These are phyloP conservation scores for Chionographis japonica DNA, from an alignment of 106 monocot genomes.

Conservation along the genomic window DNA sequence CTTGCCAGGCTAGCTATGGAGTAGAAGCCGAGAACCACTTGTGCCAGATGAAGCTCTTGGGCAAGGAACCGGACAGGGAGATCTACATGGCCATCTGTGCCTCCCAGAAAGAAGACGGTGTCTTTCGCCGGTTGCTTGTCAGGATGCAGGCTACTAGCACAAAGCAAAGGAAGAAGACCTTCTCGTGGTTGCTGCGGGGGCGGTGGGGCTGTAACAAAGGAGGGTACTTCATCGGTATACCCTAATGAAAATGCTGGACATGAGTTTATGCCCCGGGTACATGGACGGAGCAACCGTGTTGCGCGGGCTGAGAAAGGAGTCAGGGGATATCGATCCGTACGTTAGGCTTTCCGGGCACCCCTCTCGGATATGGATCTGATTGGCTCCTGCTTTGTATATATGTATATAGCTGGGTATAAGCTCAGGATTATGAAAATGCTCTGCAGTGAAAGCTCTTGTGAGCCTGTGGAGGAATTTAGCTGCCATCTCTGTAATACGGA, in stretches of 20 bases:
- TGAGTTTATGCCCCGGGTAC: constrained; percentile 68
- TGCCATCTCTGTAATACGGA: too few species aligned
- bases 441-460: constrained; percentile 12
- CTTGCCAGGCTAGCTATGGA: constrained; percentile 62
- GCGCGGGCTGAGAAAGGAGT: constrained; percentile 71
- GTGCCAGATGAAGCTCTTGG: constrained; percentile 78
- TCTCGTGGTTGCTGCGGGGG: constrained; percentile 77
- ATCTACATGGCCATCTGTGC: constrained; percentile 86
- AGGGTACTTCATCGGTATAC: constrained; percentile 82
- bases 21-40: constrained; percentile 72
- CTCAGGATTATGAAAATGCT: constrained; percentile 76
- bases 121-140: constrained; percentile 60
- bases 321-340: constrained; percentile 63
- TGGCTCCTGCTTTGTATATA: constrained; percentile 74
- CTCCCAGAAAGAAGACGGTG: constrained; percentile 71
- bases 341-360: constrained; percentile 65
- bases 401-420: constrained; percentile 60
- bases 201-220: constrained; percentile 91
- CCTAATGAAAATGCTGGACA: constrained; percentile 58
- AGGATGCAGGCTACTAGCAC: constrained; percentile 39
- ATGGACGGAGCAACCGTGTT: constrained; percentile 71
- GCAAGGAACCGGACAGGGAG: constrained; percentile 70
- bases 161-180: constrained; percentile 48
- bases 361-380: constrained; percentile 74
- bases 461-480: not conserved